Percentiles rank a stretch among this genome's conserved stretches.
These are phyloP conservation scores for Wallacemonas sp. DNA, from an alignment of 208 protist species.

Conservation along the genomic window DNA sequence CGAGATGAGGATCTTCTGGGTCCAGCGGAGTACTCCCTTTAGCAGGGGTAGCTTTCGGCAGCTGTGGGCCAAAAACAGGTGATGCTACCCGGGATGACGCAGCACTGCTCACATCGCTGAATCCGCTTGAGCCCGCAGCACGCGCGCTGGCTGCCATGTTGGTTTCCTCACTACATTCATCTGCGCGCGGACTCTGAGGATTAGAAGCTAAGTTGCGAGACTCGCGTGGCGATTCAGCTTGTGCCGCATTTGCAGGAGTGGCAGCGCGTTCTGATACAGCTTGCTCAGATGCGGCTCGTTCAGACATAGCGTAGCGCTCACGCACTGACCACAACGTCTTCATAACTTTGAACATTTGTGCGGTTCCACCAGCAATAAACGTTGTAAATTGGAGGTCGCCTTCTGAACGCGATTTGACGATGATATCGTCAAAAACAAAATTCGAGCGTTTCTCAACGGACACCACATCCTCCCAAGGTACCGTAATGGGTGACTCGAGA, in stretches of 20 bases:
- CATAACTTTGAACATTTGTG: conserved; percentile 46
- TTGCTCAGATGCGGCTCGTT: neutral
- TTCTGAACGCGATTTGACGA: conserved; percentile 24
- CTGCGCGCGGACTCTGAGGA: neutral
- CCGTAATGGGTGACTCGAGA: conserved; percentile 34
- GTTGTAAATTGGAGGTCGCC: conserved; percentile 47
- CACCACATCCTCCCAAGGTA: conserved; percentile 46
- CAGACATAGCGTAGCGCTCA: conserved; percentile 31
- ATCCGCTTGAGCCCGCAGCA: neutral
- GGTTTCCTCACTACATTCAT: conserved; percentile 2
- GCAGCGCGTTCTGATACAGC: neutral
- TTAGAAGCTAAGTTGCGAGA: too few relatives aligned
- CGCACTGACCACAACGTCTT: conserved; percentile 55
- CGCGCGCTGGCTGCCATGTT: neutral
- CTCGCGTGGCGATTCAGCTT: neutral
- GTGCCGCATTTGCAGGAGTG: too few relatives aligned
- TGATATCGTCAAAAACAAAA: conserved; percentile 51
- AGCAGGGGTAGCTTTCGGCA: neutral
- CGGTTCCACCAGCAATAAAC: conserved; percentile 37
- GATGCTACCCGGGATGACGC: neutral
- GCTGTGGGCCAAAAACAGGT: neutral
- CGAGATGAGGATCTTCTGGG: neutral
- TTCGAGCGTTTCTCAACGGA: conserved; percentile 30
- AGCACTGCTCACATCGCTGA: neutral
- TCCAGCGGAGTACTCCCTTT: neutral